Conservation (phyloP, 2,329 filamentous ascomycete genomes). For the Zymoseptoria brevis region DNA sequence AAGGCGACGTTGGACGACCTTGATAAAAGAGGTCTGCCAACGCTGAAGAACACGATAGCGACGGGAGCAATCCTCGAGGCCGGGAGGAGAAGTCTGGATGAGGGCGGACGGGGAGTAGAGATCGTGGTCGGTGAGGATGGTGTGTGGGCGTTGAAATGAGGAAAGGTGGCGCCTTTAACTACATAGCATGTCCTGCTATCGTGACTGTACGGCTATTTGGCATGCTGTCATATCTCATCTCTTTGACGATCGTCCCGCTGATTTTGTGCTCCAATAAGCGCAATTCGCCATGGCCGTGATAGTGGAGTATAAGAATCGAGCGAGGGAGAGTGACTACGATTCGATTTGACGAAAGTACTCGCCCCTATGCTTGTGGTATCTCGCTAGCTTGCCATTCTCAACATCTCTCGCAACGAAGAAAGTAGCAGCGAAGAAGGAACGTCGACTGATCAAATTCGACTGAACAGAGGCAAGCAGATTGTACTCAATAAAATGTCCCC, state of each 20-base stretch:
- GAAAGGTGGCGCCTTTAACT: background rate
- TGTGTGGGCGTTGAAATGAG: slow-evolving; percentile 58
- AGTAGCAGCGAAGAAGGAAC: background rate
- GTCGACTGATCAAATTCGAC: background rate
- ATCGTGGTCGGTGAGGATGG: slow-evolving; percentile 57
- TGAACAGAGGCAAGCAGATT: background rate
- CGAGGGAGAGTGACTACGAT: no score
- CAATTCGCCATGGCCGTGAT: no score
- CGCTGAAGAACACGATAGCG: slow-evolving; percentile 78
- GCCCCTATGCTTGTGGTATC: slow-evolving; percentile 5
- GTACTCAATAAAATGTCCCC: background rate
- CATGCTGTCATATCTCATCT: no score
- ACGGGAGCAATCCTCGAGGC: slow-evolving; percentile 89
- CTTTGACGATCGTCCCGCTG: no score
- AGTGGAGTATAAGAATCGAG: no score
- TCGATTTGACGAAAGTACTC: background rate
- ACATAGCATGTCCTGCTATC: background rate
- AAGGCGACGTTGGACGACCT: slow-evolving; percentile 64
- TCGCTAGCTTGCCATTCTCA: background rate
- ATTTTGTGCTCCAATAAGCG: no score
- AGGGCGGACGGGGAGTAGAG: slow-evolving; percentile 61
- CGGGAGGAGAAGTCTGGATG: slow-evolving; percentile 74
- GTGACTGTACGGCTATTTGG: no score
- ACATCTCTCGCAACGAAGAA: background rate
- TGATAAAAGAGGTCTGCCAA: slow-evolving; percentile 73